Evolutionary conservation across 2,329 filamentous ascomycete species (phyloP).

Genomic region (Cladophialophora carrionii): DNA sequence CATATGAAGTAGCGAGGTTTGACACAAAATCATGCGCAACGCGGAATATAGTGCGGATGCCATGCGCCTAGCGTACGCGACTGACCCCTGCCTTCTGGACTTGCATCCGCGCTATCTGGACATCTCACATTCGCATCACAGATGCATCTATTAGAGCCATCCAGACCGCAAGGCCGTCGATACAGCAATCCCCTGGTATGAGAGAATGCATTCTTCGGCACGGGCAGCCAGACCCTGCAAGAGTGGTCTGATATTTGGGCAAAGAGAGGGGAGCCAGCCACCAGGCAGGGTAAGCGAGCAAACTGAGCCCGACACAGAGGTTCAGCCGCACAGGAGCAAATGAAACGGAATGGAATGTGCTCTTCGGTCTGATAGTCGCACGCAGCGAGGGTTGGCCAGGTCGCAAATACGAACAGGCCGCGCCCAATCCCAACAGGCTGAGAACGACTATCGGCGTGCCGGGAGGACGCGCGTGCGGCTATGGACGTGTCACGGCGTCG

Average conservation of each 20-base stretch:
- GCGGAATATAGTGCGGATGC: background rate
- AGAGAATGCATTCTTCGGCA: background rate
- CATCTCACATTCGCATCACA: constrained; percentile 1
- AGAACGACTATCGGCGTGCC: background rate
- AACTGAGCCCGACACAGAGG: background rate
- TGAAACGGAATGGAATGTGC: background rate
- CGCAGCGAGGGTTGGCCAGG: background rate
- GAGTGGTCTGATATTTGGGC: background rate
- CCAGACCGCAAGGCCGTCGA: background rate
- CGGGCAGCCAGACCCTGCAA: background rate
- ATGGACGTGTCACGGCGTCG: constrained; percentile 6
- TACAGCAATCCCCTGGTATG: background rate
- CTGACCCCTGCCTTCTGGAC: constrained; percentile 1
- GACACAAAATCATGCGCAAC: background rate
- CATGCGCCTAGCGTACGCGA: background rate
- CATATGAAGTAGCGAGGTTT: constrained; percentile 9
- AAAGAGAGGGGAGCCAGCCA: background rate
- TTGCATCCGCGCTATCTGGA: constrained; percentile 6
- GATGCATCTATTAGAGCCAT: background rate
- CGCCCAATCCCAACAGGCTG: constrained; percentile 1
- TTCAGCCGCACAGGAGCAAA: background rate
- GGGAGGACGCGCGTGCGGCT: background rate
- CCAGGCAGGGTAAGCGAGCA: background rate
- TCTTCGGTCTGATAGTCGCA: background rate
- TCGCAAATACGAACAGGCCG: constrained; percentile 1